These are phyloP conservation scores for Hypoxylon crocopeplum DNA, from an alignment of 495 filamentous ascomycete species.

Conservation along the genomic window DNA sequence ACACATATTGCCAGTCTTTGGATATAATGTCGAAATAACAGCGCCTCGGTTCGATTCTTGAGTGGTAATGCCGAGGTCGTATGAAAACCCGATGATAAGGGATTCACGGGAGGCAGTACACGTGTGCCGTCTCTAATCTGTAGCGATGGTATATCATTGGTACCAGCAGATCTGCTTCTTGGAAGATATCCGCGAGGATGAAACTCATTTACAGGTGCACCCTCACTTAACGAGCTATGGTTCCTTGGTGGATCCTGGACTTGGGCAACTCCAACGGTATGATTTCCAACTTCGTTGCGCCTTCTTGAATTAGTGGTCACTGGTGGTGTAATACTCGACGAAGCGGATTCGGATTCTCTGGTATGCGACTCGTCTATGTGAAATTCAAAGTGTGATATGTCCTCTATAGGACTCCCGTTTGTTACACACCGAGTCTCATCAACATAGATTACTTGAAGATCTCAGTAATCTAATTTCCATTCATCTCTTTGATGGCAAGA, in stretches of 20 bases:
- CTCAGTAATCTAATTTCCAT: background rate
- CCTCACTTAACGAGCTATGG: background rate
- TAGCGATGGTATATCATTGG: background rate
- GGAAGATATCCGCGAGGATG: background rate
- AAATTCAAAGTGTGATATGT: conserved; percentile 22
- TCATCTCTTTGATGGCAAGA: background rate
- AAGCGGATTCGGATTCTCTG: conserved; percentile 7
- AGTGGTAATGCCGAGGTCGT: conserved; percentile 44
- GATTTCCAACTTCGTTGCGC: background rate
- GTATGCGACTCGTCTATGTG: conserved; percentile 11
- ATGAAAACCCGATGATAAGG: conserved; percentile 1
- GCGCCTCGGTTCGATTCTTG: conserved; percentile 44
- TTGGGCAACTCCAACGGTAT: background rate
- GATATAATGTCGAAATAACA: conserved; percentile 56
- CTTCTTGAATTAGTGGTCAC: background rate
- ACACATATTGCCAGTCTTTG: conserved; percentile 58
- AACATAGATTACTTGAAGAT: conserved; percentile 33
- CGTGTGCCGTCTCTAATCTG: conserved; percentile 1
- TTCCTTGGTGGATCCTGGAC: background rate
- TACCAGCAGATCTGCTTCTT: background rate
- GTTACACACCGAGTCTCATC: conserved; percentile 35
- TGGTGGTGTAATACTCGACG: conserved; percentile 14
- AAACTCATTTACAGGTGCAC: background rate
- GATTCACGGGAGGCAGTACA: conserved; percentile 2
- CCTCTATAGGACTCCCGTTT: conserved; percentile 22